These are phyloP conservation scores for Globisporangium rhizosaccharum DNA, from an alignment of 352 stramenopile genomes.

Conservation along the genomic window DNA sequence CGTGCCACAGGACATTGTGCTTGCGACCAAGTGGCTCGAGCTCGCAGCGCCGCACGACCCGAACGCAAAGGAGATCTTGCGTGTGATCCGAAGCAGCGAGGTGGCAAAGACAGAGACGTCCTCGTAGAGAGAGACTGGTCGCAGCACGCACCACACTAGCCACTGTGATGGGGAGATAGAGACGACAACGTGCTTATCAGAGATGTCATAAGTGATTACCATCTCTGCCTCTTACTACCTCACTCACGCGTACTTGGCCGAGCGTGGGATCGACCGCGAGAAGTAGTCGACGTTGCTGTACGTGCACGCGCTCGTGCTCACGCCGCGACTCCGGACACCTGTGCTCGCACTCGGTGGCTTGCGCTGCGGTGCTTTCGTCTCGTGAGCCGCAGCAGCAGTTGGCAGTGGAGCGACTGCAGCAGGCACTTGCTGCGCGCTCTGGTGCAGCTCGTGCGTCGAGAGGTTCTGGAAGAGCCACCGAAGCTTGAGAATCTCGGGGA, in stretches of 20 bases:
- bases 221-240: background rate
- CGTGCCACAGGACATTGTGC: conserved; percentile 55
- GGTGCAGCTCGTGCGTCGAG: conserved; percentile 8
- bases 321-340: background rate
- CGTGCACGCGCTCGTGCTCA: conserved; percentile 6
- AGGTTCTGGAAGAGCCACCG: conserved; percentile 40
- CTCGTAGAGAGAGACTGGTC: background rate
- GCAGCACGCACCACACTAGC: background rate
- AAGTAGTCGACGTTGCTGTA: conserved; percentile 5
- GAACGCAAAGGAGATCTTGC: conserved; percentile 75
- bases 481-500: conserved; percentile 48
- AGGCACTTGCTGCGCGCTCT: background rate
- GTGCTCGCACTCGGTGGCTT: background rate
- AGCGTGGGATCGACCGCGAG: conserved; percentile 1
- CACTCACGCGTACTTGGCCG: conserved; percentile 11
- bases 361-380: background rate
- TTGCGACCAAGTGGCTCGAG: conserved; percentile 71
- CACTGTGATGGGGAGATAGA: background rate
- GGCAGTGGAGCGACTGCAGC: background rate
- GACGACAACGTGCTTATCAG: background rate
- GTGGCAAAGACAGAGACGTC: background rate
- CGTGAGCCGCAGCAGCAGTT: background rate
- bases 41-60: conserved; percentile 64
- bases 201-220: background rate
- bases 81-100: conserved; percentile 20